Evolutionary conservation across 495 filamentous ascomycete species (phyloP), one percentile per base, ranked within the genome.

Genomic region (Apodospora peruviana): DNA sequence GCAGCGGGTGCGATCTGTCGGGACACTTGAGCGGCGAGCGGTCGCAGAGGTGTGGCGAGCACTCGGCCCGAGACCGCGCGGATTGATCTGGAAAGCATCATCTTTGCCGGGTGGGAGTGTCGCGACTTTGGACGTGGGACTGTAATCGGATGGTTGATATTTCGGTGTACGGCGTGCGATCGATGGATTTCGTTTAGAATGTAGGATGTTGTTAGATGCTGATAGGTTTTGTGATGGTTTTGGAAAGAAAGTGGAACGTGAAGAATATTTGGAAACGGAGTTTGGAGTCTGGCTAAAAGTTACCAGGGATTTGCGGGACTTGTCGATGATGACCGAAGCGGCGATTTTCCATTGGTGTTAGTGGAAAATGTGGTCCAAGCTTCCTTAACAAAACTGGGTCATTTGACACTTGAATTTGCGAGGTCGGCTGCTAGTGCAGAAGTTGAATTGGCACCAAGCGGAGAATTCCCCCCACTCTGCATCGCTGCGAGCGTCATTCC

Each of bases 1-100:
- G 60, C 58, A 2, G 63, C 59, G 48, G 58, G 60, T 18, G 67
- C 55, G 40, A 69, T 50, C 47, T 64, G 72, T 43, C 71, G 66
- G 50, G 61, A 59, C 48, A 66, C 62, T 22, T 55, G 54, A 40
- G 56, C 35, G 19, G 53, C 52, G 37, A 56, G 39, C 2, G 59
- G 49, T 34, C 56, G 53, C 19, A 64, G 27, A 2, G 58, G 50
- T 22, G 57, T 43, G 24, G 57, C 50, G 23, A 67, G 53, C 40
- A 50, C 49, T 19, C 60, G 48, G 40, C 55, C 35, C 16, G 62
- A 59, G 44, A 61, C 55, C 11, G 53, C 59, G 45, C 66, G 62
- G 48, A 62, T 55, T 18, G 64, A 52, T 58, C 63, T 58, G 17
- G 66, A 66, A 34, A 69, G 57, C 66, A 69, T 69, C 45, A 48